Conservation (phyloP, 257 asterid genomes). For the Buddleja alternifolia region DNA sequence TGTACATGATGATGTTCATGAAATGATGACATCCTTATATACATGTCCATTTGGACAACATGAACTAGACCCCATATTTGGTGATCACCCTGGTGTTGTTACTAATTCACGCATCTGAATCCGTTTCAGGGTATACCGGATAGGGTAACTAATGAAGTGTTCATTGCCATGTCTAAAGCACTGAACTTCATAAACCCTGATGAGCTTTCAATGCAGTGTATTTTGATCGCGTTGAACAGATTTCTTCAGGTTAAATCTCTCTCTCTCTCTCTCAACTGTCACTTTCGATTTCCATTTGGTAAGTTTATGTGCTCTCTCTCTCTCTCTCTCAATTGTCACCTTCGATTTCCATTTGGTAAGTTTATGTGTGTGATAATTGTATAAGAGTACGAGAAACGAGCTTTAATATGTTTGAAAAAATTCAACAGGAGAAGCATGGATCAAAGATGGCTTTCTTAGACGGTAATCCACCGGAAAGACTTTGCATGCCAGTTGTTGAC, state of each 20-base stretch:
- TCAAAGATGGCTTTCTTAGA: slow-evolving; percentile 99
- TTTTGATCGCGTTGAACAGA: slow-evolving; percentile 91
- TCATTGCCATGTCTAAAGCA: slow-evolving; percentile 99
- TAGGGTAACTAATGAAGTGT: slow-evolving; percentile 83
- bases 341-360: too few relatives aligned
- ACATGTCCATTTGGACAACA: too few relatives aligned
- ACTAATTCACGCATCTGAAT: slow-evolving; percentile 3
- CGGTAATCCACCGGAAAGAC: slow-evolving; percentile 98
- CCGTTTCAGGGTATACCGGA: slow-evolving; percentile 85
- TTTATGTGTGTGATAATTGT: too few relatives aligned
- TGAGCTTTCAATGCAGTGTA: slow-evolving; percentile 96
- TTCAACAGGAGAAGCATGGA: slow-evolving; percentile 91
- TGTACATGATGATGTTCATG: too few relatives aligned
- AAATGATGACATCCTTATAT: too few relatives aligned
- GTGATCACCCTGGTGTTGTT: background rate
- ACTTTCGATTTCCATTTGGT: too few relatives aligned
- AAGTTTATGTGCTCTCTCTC: too few relatives aligned
- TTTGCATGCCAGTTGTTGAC: slow-evolving; percentile 89
- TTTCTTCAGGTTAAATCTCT: slow-evolving; percentile 71
- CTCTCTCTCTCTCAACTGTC: slow-evolving; percentile 1
- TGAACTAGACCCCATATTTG: too few relatives aligned
- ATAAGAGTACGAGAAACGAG: too few relatives aligned
- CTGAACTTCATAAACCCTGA: slow-evolving; percentile 96
- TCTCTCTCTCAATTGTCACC: too few relatives aligned
- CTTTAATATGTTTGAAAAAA: slow-evolving; percentile 3